phyloP scores from a whole-genome alignment of 73 alveolate species.

The Tetrahymena borealis region DNA sequence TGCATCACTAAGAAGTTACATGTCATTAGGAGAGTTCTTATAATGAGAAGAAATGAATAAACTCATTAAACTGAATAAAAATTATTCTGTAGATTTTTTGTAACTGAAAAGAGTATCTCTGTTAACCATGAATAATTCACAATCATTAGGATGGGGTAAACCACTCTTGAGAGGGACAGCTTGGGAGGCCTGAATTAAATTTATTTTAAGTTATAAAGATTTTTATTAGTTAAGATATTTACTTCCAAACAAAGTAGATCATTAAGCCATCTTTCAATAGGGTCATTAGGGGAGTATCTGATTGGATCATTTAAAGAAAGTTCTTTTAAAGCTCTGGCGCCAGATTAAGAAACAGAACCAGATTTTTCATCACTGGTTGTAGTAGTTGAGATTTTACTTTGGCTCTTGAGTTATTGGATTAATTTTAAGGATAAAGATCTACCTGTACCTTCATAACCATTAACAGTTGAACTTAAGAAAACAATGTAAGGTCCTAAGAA shows the following conservation, averaged over 20 bases:
- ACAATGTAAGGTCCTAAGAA: conserved; percentile 91
- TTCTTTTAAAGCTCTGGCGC: conserved; percentile 72
- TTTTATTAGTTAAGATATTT: background rate
- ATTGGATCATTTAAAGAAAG: conserved; percentile 92
- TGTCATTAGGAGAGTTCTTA: conserved; percentile 99
- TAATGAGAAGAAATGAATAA: conserved; percentile 98
- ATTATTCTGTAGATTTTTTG: conserved; percentile 89
- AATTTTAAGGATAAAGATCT: conserved; percentile 87
- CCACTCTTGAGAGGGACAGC: conserved; percentile 50
- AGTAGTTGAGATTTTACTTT: conserved; percentile 40
- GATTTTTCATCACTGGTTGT: conserved; percentile 39
- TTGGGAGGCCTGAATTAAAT: conserved; percentile 33
- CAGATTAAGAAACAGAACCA: conserved; percentile 8
- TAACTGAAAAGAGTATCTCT: conserved; percentile 98
- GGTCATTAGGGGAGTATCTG: conserved; percentile 95
- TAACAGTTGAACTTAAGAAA: conserved; percentile 94
- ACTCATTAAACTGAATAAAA: conserved; percentile 91
- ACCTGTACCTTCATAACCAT: conserved; percentile 99
- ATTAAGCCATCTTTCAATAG: conserved; percentile 96
- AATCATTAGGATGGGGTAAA: conserved; percentile 84
- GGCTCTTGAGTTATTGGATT: conserved; percentile 58
- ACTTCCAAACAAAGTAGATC: conserved; percentile 88
- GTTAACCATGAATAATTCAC: conserved; percentile 95
- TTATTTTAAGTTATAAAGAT: conserved; percentile 59
- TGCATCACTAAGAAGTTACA: conserved; percentile 98